Base-by-base conservation (phyloP, 345 rosid genomes). In the Carallia brachiata region DNA sequence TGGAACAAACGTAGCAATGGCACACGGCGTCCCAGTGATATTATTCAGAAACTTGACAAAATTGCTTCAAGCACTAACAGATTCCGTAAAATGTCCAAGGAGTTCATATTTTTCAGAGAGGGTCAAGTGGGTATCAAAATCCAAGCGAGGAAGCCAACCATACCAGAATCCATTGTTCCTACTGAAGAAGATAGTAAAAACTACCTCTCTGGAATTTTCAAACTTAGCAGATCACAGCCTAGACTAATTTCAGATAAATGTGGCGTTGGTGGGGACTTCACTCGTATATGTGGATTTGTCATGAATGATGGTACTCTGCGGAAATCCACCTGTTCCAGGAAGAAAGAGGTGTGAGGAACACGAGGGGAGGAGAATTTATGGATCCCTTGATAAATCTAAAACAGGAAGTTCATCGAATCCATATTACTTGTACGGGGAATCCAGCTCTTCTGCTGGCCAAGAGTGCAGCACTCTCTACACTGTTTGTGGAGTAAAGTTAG, bases 1-100 rank as follows among this genome's bases (percentile, higher is more conserved):
- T 94, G 97, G 98, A 94, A 94, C 74, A 91, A 86, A 84, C 92
- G 92, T 4, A 67, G 85, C 40, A 91, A 94, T 19, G 91, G 87
- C 64, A 73, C 67, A 39, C 85, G 97, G 2, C 88, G 96, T 39
- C 95, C 83, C 27, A 30, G 74, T 58, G 93, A 86, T 70, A 65
- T 91, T 50, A 81, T 88, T 36, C 31, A 48, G 68, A 90, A 88
- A 72, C 87, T 94, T 10, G 62, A 79, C 9, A 72, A 84, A 70
- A 61, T 65, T 52, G 64, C 76, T 66, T 84, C 88, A 56, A 65
- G 67, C 48, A 77, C 63, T 47, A 47, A 50, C 69, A 71, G 70
- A 65, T 64, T 78, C 59, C 67, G 84, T 8, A 76, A 73, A 62
- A 61, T 80, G 36, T 65, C 80, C 50, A 77, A 63, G 70, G 77